Conservation (phyloP, 192 early-diverging fungal species). For the Radiomyces spectabilis region DNA sequence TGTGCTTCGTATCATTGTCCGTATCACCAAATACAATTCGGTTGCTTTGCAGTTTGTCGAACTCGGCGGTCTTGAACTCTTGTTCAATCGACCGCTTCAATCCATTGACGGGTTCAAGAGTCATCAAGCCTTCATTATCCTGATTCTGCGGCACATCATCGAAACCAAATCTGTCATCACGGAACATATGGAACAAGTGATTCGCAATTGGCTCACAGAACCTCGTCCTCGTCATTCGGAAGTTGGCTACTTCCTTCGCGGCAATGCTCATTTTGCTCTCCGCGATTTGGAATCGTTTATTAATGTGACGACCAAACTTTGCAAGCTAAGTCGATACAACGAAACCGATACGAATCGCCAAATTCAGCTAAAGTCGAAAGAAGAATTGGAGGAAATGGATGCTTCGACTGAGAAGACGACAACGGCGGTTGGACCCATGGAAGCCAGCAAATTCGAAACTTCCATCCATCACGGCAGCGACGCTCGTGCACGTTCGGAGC, state of each 20-base stretch:
- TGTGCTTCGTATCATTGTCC: constrained; percentile 69
- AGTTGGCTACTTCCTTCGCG: constrained; percentile 59
- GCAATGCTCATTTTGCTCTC: constrained; percentile 54
- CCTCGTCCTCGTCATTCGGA: constrained; percentile 64
- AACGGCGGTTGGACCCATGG: background rate
- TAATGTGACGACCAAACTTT: constrained; percentile 51
- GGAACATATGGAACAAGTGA: constrained; percentile 65
- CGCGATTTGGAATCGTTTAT: constrained; percentile 66
- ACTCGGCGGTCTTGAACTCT: constrained; percentile 52
- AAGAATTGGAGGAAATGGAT: constrained; percentile 8
- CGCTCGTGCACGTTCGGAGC: no score
- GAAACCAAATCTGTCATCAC: constrained; percentile 62
- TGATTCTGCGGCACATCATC: constrained; percentile 86
- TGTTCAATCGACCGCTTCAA: constrained; percentile 54
- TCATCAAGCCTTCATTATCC: constrained; percentile 70
- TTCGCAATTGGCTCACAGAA: constrained; percentile 65
- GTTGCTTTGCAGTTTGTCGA: constrained; percentile 63
- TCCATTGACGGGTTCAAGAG: constrained; percentile 63
- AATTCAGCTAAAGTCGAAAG: constrained; percentile 43
- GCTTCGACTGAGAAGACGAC: constrained; percentile 1
- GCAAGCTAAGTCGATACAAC: constrained; percentile 45
- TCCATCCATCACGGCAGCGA: background rate
- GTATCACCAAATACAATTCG: constrained; percentile 66
- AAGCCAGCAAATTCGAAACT: background rate
- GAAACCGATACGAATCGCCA: constrained; percentile 56